Base-by-base conservation (phyloP, 768 basidiomycete species). In the Rhizopogon roseolus region DNA sequence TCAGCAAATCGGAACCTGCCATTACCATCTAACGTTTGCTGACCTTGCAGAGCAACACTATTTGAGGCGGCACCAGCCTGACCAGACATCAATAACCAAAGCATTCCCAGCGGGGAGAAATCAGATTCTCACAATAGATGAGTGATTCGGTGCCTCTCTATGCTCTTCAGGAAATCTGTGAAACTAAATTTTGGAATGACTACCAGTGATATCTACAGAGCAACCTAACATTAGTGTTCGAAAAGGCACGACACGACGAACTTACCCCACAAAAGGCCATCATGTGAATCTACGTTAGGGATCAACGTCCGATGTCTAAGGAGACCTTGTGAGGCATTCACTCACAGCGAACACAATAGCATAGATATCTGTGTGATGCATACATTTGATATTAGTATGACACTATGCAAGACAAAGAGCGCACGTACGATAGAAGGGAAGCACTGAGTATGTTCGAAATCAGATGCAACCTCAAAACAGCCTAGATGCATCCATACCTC, bases 131-230 rank as follows among this genome's bases (percentile, higher is more conserved):
- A 85, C 82, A 75, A 75, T 52, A 79, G 61, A 65, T 84, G 77
- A 28, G 75, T 76, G 38, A 81, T 72, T 38, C 62, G 66, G 57
- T 82, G 67, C 56, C 67, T 68, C 22, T 66, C 68, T 50, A 82
- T 76, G 58, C 70, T 79, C 42, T 75, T 67, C 34, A 82, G 66
- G 63, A 81, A 74, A 17, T 67, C 62, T 25, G 72, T 70, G 50
- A 85, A 85, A 55, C 73, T 81, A 64, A 87, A 88, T 57, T 78
- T 85, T 4, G 81, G 77, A 8, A 85, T 66, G 13, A 86, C 72
- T 11, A 87, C 83, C 27, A 86, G 41, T 0, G 79, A 72, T 61
- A 81, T 74, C 80, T 84, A 41, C 42, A 32, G 41, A 58, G 17
- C 9, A 25, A 49, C 48, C 46, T 57, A 7, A 6, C 13, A 9